A percentile compares a stretch with the other conserved stretches of the same genome.
Conservation (phyloP, 345 rosid species). For the thale cress (Arabidopsis thaliana) region TAIR10.1 NC_003070.9:2714001-2714500, state of each 20-base stretch:
- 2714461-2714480: conserved; percentile 21
- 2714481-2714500: conserved; percentile 25
- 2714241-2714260: conserved; percentile 38
- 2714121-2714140: conserved; percentile 89
- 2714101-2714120: conserved; percentile 80
- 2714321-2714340: conserved; percentile 37
- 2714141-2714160: conserved; percentile 84
- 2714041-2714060: background rate
- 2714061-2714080: conserved; percentile 95
- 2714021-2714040: background rate
- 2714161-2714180: conserved; percentile 82
- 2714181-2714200: conserved; percentile 64
- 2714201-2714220: conserved; percentile 42
- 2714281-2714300: conserved; percentile 37
- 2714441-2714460: conserved; percentile 30
- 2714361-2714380: conserved; percentile 32
- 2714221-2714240: background rate
- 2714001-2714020: background rate
- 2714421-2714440: conserved; percentile 33
- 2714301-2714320: conserved; percentile 35
- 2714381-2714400: conserved; percentile 24
- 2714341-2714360: conserved; percentile 15
- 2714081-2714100: conserved; percentile 81
- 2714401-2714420: conserved; percentile 39
- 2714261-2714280: conserved; percentile 17